Percentiles rank a stretch among this genome's conserved stretches.
phyloP scores from a whole-genome alignment of 306 rosid genomes.

The Acacia acuminata region DNA sequence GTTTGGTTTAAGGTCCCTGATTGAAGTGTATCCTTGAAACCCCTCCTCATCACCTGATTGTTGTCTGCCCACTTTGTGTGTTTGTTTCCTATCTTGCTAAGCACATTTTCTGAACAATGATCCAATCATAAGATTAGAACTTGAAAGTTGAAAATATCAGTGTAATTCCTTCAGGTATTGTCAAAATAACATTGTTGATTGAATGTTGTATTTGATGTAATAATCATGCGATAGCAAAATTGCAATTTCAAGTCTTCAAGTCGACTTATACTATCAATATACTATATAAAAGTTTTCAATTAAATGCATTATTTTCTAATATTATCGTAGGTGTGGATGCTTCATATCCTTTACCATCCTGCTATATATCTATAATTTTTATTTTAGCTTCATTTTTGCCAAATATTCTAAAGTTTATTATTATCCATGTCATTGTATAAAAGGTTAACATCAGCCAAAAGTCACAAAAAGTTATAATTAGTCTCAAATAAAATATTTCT shows the following conservation, averaged over 20 bases:
- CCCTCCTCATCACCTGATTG: background rate
- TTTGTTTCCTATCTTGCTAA: background rate
- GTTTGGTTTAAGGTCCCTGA: slow-evolving; percentile 49
- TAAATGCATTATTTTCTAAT: background rate
- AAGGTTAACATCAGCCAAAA: background rate
- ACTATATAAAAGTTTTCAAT: background rate
- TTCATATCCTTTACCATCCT: background rate
- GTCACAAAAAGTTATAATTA: background rate
- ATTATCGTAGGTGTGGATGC: background rate
- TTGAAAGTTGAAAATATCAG: background rate
- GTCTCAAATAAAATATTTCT: too few relatives aligned
- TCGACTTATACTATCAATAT: background rate
- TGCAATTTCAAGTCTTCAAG: background rate
- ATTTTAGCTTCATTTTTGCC: background rate
- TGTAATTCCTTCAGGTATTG: background rate
- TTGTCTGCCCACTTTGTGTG: background rate
- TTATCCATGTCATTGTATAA: too few relatives aligned
- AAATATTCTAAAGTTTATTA: too few relatives aligned
- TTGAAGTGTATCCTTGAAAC: slow-evolving; percentile 57
- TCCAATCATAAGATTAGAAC: background rate
- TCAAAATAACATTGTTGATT: background rate
- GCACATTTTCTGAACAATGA: background rate
- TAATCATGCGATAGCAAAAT: background rate
- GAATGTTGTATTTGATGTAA: background rate
- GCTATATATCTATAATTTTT: too few relatives aligned